These are phyloP conservation scores for Eremothecium coryli DNA, from an alignment of 1,139 yeast species.

Conservation along the genomic window DNA sequence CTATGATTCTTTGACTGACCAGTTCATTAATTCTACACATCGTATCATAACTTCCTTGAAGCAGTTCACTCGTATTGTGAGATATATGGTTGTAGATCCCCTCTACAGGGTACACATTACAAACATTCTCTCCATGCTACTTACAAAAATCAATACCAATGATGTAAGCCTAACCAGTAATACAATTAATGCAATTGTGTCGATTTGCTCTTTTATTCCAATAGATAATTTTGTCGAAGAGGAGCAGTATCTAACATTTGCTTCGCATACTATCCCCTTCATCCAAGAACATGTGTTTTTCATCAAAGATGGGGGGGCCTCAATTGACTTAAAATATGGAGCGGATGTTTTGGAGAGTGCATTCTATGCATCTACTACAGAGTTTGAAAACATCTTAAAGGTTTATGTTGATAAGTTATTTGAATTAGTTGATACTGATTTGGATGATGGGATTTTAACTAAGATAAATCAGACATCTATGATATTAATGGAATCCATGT, in stretches of 20 bases:
- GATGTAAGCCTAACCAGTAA: constrained; percentile 68
- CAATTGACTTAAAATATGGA: constrained; percentile 31
- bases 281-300: constrained; percentile 53
- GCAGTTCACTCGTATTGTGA: constrained; percentile 54
- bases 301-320: constrained; percentile 33
- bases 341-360: constrained; percentile 45
- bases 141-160: constrained; percentile 84
- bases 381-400: constrained; percentile 54
- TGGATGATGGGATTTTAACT: constrained; percentile 46
- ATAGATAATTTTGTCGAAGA: constrained; percentile 42
- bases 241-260: constrained; percentile 47
- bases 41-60: constrained; percentile 68
- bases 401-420: constrained; percentile 54
- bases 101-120: constrained; percentile 71
- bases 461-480: constrained; percentile 55
- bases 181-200: constrained; percentile 61
- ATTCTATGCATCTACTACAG: constrained; percentile 63
- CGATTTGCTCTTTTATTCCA: constrained; percentile 68
- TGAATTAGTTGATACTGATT: constrained; percentile 55
- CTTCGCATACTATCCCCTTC: constrained; percentile 39
- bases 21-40: constrained; percentile 72
- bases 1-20: constrained; percentile 71
- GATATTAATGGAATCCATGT: constrained; percentile 60
- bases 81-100: constrained; percentile 59
- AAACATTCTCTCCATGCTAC: constrained; percentile 55